phyloP scores from a whole-genome alignment of 768 basidiomycete species.

The Hypholoma fasciculare region DNA sequence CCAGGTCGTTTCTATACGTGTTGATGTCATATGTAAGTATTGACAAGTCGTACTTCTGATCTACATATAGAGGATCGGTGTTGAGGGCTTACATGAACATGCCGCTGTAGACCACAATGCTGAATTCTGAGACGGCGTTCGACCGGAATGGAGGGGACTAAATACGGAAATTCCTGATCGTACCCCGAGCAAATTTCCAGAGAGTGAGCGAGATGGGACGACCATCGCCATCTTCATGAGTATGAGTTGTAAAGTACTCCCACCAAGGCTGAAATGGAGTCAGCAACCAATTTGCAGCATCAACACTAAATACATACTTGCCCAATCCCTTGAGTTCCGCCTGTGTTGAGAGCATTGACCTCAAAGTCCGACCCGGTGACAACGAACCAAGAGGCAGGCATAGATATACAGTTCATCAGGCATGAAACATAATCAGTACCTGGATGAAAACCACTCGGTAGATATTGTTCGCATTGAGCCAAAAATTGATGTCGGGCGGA shows the following conservation, averaged over 20 bases:
- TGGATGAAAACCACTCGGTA: slow-evolving; percentile 64
- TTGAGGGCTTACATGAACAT: slow-evolving; percentile 61
- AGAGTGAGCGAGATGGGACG: slow-evolving; percentile 58
- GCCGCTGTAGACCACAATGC: slow-evolving; percentile 50
- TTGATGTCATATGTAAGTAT: slow-evolving; percentile 53
- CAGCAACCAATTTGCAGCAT: too few species aligned
- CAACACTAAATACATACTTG: slow-evolving; percentile 41
- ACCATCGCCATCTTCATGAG: slow-evolving; percentile 54
- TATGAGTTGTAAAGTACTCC: slow-evolving; percentile 48
- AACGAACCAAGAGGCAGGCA: slow-evolving; percentile 58
- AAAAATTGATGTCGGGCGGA: slow-evolving; percentile 46
- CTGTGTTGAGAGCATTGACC: slow-evolving; percentile 55
- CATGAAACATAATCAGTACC: slow-evolving; percentile 46
- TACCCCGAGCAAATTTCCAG: slow-evolving; percentile 42
- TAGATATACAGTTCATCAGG: not conserved
- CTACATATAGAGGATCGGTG: slow-evolving; percentile 46
- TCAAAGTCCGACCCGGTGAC: slow-evolving; percentile 55
- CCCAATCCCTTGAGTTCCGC: slow-evolving; percentile 61
- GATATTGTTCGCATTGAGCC: slow-evolving; percentile 55
- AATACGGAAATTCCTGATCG: slow-evolving; percentile 49
- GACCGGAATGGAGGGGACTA: slow-evolving; percentile 62
- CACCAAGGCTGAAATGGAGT: slow-evolving; percentile 47
- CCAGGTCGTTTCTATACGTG: slow-evolving; percentile 50
- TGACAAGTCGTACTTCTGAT: slow-evolving; percentile 43
- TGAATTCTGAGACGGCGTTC: slow-evolving; percentile 52